These are phyloP conservation scores for Castanea mollissima DNA, from an alignment of 306 rosid species.

Conservation along the genomic window DNA sequence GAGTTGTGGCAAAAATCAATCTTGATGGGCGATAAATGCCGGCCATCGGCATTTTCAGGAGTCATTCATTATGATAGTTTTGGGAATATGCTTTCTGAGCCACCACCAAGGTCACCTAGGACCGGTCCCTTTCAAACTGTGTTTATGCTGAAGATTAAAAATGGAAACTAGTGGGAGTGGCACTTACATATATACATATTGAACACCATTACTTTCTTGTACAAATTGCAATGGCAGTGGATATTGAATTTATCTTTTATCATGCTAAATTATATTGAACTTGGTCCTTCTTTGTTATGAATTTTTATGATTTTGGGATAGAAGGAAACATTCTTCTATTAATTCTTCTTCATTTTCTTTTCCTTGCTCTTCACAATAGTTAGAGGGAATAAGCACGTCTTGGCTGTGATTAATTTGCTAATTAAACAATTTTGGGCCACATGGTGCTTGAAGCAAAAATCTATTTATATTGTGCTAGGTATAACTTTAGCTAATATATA, in stretches of 20 bases:
- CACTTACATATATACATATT: too few relatives aligned
- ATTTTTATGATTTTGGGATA: too few relatives aligned
- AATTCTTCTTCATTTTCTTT: too few relatives aligned
- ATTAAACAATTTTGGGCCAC: too few relatives aligned
- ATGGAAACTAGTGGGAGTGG: background rate
- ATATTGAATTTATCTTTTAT: background rate
- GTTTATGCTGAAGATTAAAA: background rate
- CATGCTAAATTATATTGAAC: background rate
- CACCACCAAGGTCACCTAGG: conserved; percentile 39
- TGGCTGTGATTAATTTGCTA: too few relatives aligned
- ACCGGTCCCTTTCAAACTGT: background rate
- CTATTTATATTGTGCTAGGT: too few relatives aligned
- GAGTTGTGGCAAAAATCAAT: conserved; percentile 48
- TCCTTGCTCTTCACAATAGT: too few relatives aligned
- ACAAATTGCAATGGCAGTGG: background rate
- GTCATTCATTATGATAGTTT: conserved; percentile 36
- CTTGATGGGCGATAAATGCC: conserved; percentile 48
- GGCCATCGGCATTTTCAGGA: conserved; percentile 42
- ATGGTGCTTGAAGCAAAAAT: too few relatives aligned
- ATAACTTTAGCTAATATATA: too few relatives aligned
- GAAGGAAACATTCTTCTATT: too few relatives aligned
- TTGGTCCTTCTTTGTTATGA: too few relatives aligned
- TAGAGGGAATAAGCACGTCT: too few relatives aligned
- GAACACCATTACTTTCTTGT: background rate
- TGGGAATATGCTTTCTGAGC: conserved; percentile 35